Base-by-base conservation (phyloP, 805 yeast genomes). In the Helenozyma baotianmanensis region DNA sequence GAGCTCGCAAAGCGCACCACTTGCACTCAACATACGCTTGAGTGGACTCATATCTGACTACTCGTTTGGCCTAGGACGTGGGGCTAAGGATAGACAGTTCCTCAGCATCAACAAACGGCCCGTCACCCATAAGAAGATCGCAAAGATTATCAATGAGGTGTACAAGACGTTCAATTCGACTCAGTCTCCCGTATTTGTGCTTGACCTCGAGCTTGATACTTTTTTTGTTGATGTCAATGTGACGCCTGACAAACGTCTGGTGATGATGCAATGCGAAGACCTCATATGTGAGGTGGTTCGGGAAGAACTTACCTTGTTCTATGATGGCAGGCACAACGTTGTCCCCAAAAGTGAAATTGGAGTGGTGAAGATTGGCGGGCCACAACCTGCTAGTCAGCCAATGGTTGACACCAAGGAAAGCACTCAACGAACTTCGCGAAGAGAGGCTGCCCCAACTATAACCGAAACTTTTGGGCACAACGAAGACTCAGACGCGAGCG, bases 201-300 rank as follows among this genome's bases (percentile, higher is more conserved):
- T 86, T 3, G 69, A 92, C 54, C 44, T 92, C 14, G 48, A 50
- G 10, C 51, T 86, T 5, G 68, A 72, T 25, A 66, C 82, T 0
- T 47, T 51, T 16, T 61, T 65, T 23, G 39, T 81, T n/a, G 98
- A 92, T 58, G 69, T 92, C 13, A 92, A 92, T 56, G 83, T 92
- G 1, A 80, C 96, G 0, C 97, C 98, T 0, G 97, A 92, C 54
- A 92, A 92, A 53, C 66, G 90, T 32, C 74, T 78, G 2, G 68
- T 89, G 2, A 51, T 84, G 47, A 51, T 88, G 2, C 87, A 80
- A 38, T 67, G 78, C 40, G 97, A 89, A 54, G 53, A 57, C 3
- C 53, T 60, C n/a, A 52, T 89, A 1, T 44, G 82, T 4, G 82
- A 79, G 21, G 58, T 60, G 1, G 42, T 90, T 4, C 64, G 76